phyloP scores from a whole-genome alignment of 208 protist genomes.

The Leishmania tropica region DNA sequence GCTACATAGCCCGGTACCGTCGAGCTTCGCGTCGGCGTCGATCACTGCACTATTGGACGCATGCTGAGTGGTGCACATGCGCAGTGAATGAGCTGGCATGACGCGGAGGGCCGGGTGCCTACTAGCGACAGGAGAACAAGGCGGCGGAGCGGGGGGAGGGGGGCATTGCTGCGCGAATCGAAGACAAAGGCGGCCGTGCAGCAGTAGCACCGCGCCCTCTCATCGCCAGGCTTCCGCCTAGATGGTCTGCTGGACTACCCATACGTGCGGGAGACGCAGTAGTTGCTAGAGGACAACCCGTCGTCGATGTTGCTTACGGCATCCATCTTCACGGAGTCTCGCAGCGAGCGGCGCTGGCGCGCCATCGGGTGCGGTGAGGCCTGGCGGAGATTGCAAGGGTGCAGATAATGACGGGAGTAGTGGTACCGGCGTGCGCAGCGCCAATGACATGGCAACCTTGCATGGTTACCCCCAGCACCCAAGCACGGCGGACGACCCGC shows the following conservation, averaged over 20 bases:
- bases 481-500: neutral
- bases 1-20: neutral
- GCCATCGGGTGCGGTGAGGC: neutral
- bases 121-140: neutral
- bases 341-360: neutral
- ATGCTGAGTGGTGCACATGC: constrained; percentile 7
- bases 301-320: constrained; percentile 11
- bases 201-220: constrained; percentile 8
- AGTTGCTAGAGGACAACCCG: constrained; percentile 18
- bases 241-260: constrained; percentile 17
- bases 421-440: neutral
- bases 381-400: neutral
- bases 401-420: neutral
- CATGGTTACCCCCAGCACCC: constrained; percentile 4
- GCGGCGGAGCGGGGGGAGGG: constrained; percentile 5
- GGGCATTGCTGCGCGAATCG: constrained; percentile 12
- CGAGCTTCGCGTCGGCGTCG: constrained; percentile 8
- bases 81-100: constrained; percentile 8
- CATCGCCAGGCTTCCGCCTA: neutral
- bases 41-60: constrained; percentile 20
- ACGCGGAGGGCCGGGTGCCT: neutral
- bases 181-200: constrained; percentile 22
- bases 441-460: constrained; percentile 19
- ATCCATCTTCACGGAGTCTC: constrained; percentile 18
- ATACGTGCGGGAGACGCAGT: constrained; percentile 19